A percentile compares a stretch with the other conserved stretches of the same genome.
Conservation (phyloP, 2,329 filamentous ascomycete species). For the Claviceps fusiformis region DNA sequence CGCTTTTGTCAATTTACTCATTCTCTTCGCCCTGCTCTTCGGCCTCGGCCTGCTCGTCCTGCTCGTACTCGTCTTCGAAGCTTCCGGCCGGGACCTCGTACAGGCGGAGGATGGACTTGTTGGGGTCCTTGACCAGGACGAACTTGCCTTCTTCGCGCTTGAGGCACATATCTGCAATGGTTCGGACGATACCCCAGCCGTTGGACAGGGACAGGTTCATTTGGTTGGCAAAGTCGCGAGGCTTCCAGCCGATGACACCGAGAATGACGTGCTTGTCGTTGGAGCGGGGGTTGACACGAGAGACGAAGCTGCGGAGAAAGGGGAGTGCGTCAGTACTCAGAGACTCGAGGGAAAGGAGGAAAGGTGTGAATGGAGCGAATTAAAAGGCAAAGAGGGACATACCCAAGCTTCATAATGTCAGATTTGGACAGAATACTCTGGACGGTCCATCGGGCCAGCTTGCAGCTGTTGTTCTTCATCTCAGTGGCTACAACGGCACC, state of each 20-base stretch:
- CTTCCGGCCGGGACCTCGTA: slow-evolving; percentile 82
- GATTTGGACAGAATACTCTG: slow-evolving; percentile 94
- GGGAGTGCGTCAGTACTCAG: slow-evolving; percentile 13
- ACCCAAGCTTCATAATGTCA: slow-evolving; percentile 98
- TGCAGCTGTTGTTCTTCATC: slow-evolving; percentile 99
- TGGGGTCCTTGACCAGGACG: slow-evolving; percentile 78
- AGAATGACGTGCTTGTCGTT: slow-evolving; percentile 92
- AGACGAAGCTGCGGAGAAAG: slow-evolving; percentile 60
- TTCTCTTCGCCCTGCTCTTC: slow-evolving; percentile 27
- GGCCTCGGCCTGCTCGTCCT: slow-evolving; percentile 40
- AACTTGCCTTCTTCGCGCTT: slow-evolving; percentile 69
- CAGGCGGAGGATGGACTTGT: slow-evolving; percentile 86
- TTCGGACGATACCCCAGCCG: slow-evolving; percentile 97
- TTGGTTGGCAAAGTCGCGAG: slow-evolving; percentile 87
- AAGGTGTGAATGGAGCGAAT: neutral
- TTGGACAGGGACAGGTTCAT: slow-evolving; percentile 97
- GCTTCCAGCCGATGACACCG: slow-evolving; percentile 95
- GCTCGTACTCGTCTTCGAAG: slow-evolving; percentile 82
- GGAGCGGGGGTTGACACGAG: slow-evolving; percentile 79
- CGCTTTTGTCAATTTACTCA: slow-evolving; percentile 10
- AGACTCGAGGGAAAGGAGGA: neutral
- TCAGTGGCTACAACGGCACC: slow-evolving; percentile 96
- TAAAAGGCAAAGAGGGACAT: slow-evolving; percentile 22
- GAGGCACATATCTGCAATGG: slow-evolving; percentile 88
- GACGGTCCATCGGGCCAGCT: slow-evolving; percentile 93